Conservation (phyloP, 805 yeast species). For the Candida argentea region DNA sequence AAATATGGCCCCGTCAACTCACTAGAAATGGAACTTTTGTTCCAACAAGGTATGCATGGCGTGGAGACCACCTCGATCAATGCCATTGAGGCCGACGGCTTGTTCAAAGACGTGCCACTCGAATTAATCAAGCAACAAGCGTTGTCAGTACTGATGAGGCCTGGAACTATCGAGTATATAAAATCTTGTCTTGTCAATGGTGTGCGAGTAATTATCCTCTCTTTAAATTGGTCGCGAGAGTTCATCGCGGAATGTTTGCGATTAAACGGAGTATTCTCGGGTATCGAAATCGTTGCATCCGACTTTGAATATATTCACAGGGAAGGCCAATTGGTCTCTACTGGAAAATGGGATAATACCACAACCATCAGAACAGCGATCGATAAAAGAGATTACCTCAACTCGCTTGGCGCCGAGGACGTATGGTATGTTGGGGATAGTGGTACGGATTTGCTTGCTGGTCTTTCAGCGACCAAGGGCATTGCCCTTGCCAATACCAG, state of each 20-base stretch:
- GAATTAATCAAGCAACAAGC: slow-evolving; percentile 25
- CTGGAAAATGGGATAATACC: slow-evolving; percentile 16
- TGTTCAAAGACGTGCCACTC: slow-evolving; percentile 33
- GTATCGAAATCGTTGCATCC: slow-evolving; percentile 34
- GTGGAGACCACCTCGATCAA: slow-evolving; percentile 42
- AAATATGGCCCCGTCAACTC: slow-evolving; percentile 15
- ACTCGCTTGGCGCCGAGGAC: slow-evolving; percentile 5
- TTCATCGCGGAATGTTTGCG: slow-evolving; percentile 30
- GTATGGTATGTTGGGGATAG: slow-evolving; percentile 53
- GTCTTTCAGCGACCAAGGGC: slow-evolving; percentile 38
- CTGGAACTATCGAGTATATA: slow-evolving; percentile 29
- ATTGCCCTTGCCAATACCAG: slow-evolving; percentile 23
- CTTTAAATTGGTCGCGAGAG: slow-evolving; percentile 53
- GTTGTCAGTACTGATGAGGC: slow-evolving; percentile 22
- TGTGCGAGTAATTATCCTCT: slow-evolving; percentile 36
- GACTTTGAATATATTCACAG: slow-evolving; percentile 33
- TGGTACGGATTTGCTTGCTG: slow-evolving; percentile 44
- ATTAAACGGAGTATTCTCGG: slow-evolving; percentile 10
- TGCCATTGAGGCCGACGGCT: slow-evolving; percentile 24
- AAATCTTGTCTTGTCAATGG: slow-evolving; percentile 7
- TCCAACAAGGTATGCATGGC: slow-evolving; percentile 32
- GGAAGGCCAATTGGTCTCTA: neutral
- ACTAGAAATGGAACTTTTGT: slow-evolving; percentile 32
- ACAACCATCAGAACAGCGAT: slow-evolving; percentile 37
- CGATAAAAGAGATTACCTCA: slow-evolving; percentile 33